phyloP scores from a whole-genome alignment of 2,329 filamentous ascomycete species.

The Penicillium freii region DNA sequence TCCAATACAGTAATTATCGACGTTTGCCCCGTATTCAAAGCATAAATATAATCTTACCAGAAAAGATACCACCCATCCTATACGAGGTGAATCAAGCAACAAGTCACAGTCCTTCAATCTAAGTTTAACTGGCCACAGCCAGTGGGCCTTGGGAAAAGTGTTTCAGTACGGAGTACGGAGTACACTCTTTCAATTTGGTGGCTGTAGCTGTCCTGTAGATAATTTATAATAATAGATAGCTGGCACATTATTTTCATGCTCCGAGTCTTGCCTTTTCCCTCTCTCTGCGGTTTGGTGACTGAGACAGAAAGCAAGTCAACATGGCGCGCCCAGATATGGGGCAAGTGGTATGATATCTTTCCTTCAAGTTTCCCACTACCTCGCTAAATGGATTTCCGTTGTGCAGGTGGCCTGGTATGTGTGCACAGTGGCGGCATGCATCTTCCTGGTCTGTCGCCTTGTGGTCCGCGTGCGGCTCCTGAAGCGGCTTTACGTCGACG shows the following conservation, averaged over 20 bases:
- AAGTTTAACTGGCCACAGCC: background rate
- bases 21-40: background rate
- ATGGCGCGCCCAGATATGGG: background rate
- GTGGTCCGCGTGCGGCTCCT: background rate
- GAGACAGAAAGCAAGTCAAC: background rate
- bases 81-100: background rate
- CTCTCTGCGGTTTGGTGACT: background rate
- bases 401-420: background rate
- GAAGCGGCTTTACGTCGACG: background rate
- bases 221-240: background rate
- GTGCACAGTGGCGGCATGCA: background rate
- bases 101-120: background rate
- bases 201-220: background rate
- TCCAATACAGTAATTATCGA: background rate
- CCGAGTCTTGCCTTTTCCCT: background rate
- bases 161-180: background rate
- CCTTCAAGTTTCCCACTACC: background rate
- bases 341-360: background rate
- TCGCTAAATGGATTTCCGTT: background rate
- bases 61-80: background rate
- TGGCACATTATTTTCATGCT: background rate
- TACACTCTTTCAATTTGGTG: background rate
- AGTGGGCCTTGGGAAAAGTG: background rate
- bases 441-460: background rate
- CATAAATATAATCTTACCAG: background rate